Conservation (phyloP, 2,329 filamentous ascomycete species). For the Ceratocystis albifundus region DNA sequence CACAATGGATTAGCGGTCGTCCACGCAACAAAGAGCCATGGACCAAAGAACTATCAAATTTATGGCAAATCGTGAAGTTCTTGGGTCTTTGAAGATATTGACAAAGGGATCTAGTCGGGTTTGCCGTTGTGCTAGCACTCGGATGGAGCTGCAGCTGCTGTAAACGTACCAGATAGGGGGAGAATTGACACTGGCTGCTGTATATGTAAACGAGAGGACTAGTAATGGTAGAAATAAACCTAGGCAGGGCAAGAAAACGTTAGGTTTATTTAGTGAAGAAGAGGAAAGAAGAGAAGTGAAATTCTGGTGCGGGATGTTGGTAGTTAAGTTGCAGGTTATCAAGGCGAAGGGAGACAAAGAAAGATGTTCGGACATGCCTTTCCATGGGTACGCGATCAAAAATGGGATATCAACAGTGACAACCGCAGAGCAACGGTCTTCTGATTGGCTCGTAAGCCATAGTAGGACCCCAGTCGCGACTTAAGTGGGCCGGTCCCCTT, state of each 20-base stretch:
- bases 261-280: slow-evolving; percentile 14
- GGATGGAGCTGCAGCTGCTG: neutral
- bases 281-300: slow-evolving; percentile 19
- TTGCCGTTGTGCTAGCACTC: neutral
- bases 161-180: slow-evolving; percentile 2
- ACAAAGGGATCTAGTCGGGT: neutral
- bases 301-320: slow-evolving; percentile 18
- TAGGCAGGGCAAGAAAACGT: neutral
- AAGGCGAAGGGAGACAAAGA: slow-evolving; percentile 22
- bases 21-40: neutral
- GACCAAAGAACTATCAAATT: neutral
- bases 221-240: neutral
- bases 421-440: slow-evolving; percentile 45
- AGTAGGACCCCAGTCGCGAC: slow-evolving; percentile 20
- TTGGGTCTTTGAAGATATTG: neutral
- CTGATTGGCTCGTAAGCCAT: slow-evolving; percentile 34
- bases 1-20: neutral
- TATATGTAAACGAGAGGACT: slow-evolving; percentile 15
- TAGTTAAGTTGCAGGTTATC: slow-evolving; percentile 21
- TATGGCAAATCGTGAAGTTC: too few relatives aligned
- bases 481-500: slow-evolving; percentile 19
- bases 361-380: slow-evolving; percentile 23
- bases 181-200: neutral
- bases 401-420: slow-evolving; percentile 38
- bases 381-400: slow-evolving; percentile 23